Evolutionary conservation across 106 monocot species (phyloP).

Genomic region (Platanthera zijinensis): DNA sequence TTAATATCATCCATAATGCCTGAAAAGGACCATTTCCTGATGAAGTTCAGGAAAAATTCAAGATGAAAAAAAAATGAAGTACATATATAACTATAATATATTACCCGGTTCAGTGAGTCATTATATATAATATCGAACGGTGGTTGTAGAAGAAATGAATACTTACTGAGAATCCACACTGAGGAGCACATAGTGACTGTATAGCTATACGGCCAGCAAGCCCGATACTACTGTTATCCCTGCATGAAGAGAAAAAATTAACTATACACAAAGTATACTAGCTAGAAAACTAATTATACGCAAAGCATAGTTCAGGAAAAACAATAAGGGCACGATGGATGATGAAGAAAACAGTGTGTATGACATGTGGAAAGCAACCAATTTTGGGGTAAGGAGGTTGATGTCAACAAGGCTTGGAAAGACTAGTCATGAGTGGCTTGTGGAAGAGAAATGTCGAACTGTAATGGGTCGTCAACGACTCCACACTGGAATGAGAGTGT

Average conservation of each 20-base stretch:
- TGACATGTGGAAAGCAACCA: too few species aligned
- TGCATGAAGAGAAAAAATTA: constrained; percentile 10
- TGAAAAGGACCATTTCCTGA: background rate
- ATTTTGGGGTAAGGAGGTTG: too few species aligned
- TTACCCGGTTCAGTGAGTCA: background rate
- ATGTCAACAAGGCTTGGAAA: too few species aligned
- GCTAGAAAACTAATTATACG: background rate
- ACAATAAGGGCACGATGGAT: too few species aligned
- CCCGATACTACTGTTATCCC: constrained; percentile 32
- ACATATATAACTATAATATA: too few species aligned
- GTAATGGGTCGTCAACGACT: too few species aligned
- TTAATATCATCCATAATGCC: constrained; percentile 1
- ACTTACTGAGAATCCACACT: constrained; percentile 55
- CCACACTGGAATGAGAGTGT: too few species aligned
- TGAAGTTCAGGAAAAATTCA: background rate
- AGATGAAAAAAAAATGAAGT: background rate
- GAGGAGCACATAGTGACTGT: constrained; percentile 91
- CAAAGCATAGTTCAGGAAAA: background rate
- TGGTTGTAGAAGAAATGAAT: background rate
- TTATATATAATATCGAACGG: background rate
- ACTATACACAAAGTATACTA: constrained; percentile 2
- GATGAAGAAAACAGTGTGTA: too few species aligned
- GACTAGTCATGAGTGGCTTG: too few species aligned
- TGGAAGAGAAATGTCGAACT: too few species aligned
- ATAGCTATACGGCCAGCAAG: constrained; percentile 77